Percentiles rank a stretch among this genome's conserved stretches.
Evolutionary conservation across 768 basidiomycete genomes (phyloP).

Genomic region (Suillus lakei): DNA sequence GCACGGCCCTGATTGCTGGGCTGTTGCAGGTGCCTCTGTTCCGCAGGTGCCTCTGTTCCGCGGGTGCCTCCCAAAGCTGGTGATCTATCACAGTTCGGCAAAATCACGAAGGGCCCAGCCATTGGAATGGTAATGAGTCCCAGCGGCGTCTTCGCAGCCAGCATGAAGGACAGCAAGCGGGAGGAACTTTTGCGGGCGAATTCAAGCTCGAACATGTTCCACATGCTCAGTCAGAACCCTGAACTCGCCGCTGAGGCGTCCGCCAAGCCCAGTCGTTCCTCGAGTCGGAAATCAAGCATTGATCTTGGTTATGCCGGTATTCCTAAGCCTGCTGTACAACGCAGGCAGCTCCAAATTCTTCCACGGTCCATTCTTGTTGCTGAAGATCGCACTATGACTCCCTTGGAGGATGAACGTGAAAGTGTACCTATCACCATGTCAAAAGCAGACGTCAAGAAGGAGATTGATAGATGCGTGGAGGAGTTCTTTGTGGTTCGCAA

Average conservation of each 20-base stretch:
- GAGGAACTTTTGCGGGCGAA: conserved; percentile 80
- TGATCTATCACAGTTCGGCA: conserved; percentile 87
- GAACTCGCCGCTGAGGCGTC: conserved; percentile 59
- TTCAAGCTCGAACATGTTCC: conserved; percentile 87
- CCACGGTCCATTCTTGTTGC: conserved; percentile 76
- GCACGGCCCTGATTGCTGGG: conserved; percentile 85
- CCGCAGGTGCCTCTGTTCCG: conserved; percentile 51
- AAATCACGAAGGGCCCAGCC: conserved; percentile 72
- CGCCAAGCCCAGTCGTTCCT: conserved; percentile 55
- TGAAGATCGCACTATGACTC: conserved; percentile 48
- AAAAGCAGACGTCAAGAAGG: conserved; percentile 70
- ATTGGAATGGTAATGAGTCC: conserved; percentile 76
- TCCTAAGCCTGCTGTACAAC: conserved; percentile 54
- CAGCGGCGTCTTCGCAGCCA: conserved; percentile 77
- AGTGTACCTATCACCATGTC: conserved; percentile 52
- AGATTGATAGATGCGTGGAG: conserved; percentile 81
- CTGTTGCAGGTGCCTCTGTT: conserved; percentile 59
- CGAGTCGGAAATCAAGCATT: conserved; percentile 55
- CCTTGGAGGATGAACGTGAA: conserved; percentile 56
- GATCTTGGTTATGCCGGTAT: conserved; percentile 51
- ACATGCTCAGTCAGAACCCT: conserved; percentile 71
- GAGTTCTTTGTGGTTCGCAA: conserved; percentile 88
- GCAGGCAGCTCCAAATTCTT: conserved; percentile 74
- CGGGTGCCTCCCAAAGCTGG: conserved; percentile 80
- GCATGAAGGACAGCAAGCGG: conserved; percentile 71